A percentile compares a stretch with the other conserved stretches of the same genome.
phyloP scores from a whole-genome alignment of 495 filamentous ascomycete genomes.

The Neurospora intermedia region DNA sequence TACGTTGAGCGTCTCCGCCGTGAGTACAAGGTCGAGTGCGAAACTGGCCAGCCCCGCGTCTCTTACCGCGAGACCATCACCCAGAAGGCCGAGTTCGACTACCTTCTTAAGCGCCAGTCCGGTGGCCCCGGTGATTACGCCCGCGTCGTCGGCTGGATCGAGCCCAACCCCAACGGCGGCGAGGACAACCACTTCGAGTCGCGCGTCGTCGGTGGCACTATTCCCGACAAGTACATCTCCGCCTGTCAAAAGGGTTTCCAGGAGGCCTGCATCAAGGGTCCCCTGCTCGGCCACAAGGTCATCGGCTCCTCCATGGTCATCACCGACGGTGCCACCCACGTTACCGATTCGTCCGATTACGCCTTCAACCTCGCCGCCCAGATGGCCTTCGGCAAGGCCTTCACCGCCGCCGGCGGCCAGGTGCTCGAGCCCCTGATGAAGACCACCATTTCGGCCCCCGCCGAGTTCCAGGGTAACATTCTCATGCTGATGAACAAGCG shows the following conservation, averaged over 20 bases:
- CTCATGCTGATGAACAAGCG: slow-evolving; percentile 95
- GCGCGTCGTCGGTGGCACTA: slow-evolving; percentile 77
- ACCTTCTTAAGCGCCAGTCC: slow-evolving; percentile 89
- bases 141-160: slow-evolving; percentile 85
- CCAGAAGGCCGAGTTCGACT: slow-evolving; percentile 70
- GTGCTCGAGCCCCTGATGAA: slow-evolving; percentile 98
- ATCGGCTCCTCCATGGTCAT: slow-evolving; percentile 84
- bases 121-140: slow-evolving; percentile 96
- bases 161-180: slow-evolving; percentile 58
- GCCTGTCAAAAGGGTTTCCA: slow-evolving; percentile 97
- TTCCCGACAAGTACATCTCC: slow-evolving; percentile 91
- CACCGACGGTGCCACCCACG: slow-evolving; percentile 95
- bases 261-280: slow-evolving; percentile 73
- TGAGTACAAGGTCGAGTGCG: slow-evolving; percentile 92
- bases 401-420: slow-evolving; percentile 61
- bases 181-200: slow-evolving; percentile 78
- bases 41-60: slow-evolving; percentile 93
- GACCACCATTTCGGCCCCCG: slow-evolving; percentile 87
- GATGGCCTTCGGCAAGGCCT: slow-evolving; percentile 95
- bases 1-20: slow-evolving; percentile 97
- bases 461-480: slow-evolving; percentile 96
- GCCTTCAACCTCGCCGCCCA: slow-evolving; percentile 96
- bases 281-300: slow-evolving; percentile 86
- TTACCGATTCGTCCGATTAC: slow-evolving; percentile 96
- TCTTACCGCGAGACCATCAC: slow-evolving; percentile 95